Percentiles rank a stretch among this genome's conserved stretches.
phyloP scores from a whole-genome alignment of 768 basidiomycete species.

The Galerina marginata region DNA sequence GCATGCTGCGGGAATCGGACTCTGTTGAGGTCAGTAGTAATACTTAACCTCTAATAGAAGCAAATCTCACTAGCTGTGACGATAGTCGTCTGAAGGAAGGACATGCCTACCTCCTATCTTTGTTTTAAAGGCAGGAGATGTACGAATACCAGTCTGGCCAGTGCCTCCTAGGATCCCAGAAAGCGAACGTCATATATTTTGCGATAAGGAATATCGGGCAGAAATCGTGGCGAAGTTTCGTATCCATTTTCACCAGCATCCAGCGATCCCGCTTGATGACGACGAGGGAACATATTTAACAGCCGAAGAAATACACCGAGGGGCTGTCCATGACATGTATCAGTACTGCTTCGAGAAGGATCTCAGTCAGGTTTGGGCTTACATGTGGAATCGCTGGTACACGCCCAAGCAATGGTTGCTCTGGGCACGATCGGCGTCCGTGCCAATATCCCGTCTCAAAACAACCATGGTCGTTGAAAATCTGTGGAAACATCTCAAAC shows the following conservation, averaged over 20 bases:
- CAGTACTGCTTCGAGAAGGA: constrained; percentile 30
- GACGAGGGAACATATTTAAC: not conserved
- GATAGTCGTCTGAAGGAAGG: not conserved
- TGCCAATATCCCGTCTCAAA: constrained; percentile 24
- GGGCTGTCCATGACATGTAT: constrained; percentile 41
- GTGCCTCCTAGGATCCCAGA: constrained; percentile 13
- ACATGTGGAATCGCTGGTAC: constrained; percentile 43
- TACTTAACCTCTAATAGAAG: not conserved
- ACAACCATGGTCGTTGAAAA: constrained; percentile 40
- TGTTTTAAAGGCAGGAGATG: constrained; percentile 11
- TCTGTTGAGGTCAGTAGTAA: not conserved
- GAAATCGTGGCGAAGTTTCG: constrained; percentile 20
- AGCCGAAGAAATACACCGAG: constrained; percentile 26
- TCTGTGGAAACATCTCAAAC: constrained; percentile 38
- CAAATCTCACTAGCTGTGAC: not conserved
- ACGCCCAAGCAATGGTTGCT: constrained; percentile 34
- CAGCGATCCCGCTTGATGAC: constrained; percentile 19
- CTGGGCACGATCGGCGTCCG: constrained; percentile 35
- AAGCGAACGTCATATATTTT: constrained; percentile 14
- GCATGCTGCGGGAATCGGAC: not conserved
- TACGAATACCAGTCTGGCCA: constrained; percentile 18
- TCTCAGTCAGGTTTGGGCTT: constrained; percentile 40
- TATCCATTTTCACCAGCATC: constrained; percentile 24
- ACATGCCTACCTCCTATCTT: constrained; percentile 18
- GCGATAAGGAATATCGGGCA: constrained; percentile 15